Conservation (phyloP, 805 yeast genomes). For the Clavispora santaluciae region DNA sequence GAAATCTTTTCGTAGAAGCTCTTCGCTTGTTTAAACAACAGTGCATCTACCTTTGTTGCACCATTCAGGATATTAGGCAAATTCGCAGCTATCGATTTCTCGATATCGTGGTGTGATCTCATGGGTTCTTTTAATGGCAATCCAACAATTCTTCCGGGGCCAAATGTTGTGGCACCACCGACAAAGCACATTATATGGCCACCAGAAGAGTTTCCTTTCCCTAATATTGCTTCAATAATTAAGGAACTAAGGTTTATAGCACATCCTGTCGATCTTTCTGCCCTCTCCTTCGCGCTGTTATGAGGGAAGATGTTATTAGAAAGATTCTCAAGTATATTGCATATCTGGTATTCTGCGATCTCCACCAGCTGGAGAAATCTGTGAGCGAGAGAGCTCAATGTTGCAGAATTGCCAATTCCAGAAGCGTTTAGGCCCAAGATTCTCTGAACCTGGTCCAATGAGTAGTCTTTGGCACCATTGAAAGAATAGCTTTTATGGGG, state of each 20-base stretch:
- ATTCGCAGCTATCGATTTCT: slow-evolving; percentile 32
- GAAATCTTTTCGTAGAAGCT: slow-evolving; percentile 49
- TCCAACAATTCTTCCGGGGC: slow-evolving; percentile 60
- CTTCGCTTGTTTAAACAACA: slow-evolving; percentile 33
- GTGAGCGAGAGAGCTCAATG: slow-evolving; percentile 6
- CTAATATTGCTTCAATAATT: slow-evolving; percentile 34
- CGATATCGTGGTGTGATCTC: slow-evolving; percentile 61
- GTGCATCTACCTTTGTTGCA: slow-evolving; percentile 24
- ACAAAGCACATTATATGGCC: slow-evolving; percentile 51
- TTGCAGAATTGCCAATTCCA: slow-evolving; percentile 17
- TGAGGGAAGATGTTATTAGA: slow-evolving; percentile 47
- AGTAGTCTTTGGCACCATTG: slow-evolving; percentile 53
- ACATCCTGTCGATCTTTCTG: slow-evolving; percentile 53
- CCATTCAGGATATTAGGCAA: slow-evolving; percentile 29
- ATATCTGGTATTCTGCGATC: slow-evolving; percentile 47
- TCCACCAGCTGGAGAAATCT: slow-evolving; percentile 46
- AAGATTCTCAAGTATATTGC: slow-evolving; percentile 45
- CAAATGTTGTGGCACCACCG: slow-evolving; percentile 63
- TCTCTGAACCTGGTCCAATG: slow-evolving; percentile 42
- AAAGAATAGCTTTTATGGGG: slow-evolving; percentile 31
- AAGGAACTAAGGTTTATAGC: slow-evolving; percentile 48
- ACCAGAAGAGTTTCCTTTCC: slow-evolving; percentile 43
- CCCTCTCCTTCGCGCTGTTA: slow-evolving; percentile 38
- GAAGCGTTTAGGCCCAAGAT: slow-evolving; percentile 41
- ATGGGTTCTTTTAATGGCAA: slow-evolving; percentile 55